Conservation (phyloP, 176 grass and related monocot species). For the Urochloa ruziziensis region DNA sequence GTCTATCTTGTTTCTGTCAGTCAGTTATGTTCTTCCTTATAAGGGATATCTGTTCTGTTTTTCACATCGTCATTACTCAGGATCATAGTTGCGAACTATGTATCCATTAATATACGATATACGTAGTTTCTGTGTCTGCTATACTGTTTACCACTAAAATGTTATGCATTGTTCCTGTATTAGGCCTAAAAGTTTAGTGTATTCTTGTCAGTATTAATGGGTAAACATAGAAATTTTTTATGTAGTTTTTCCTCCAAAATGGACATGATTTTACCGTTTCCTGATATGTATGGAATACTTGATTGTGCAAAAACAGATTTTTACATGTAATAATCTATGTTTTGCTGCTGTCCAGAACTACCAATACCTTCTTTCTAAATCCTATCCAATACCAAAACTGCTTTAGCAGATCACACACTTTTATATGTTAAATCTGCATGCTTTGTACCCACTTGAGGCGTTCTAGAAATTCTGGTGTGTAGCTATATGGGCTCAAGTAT, state of each 20-base stretch:
- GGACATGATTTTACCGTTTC: not conserved
- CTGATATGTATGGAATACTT: not conserved
- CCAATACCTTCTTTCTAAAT: not conserved
- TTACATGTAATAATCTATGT: not conserved
- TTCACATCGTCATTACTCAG: not conserved
- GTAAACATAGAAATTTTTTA: not conserved
- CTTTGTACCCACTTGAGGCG: not conserved
- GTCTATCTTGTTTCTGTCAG: not conserved
- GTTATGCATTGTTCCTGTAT: conserved; percentile 1
- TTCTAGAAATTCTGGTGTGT: not conserved
- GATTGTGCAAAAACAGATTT: not conserved
- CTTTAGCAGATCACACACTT: not conserved
- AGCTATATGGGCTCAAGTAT: not conserved
- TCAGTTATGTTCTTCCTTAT: conserved; percentile 4
- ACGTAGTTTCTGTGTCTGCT: not conserved
- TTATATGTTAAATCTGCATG: conserved; percentile 17
- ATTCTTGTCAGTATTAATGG: not conserved
- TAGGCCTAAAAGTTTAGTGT: not conserved
- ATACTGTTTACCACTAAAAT: conserved; percentile 3
- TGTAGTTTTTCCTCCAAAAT: not conserved
- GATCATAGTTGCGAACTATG: not conserved
- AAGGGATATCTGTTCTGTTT: not conserved
- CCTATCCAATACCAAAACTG: not conserved
- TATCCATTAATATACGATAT: conserved; percentile 6
- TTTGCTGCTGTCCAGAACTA: not conserved